Evolutionary conservation across 768 basidiomycete genomes (phyloP), one percentile per base, ranked within the genome.

Genomic region (Lentinus brumalis): DNA sequence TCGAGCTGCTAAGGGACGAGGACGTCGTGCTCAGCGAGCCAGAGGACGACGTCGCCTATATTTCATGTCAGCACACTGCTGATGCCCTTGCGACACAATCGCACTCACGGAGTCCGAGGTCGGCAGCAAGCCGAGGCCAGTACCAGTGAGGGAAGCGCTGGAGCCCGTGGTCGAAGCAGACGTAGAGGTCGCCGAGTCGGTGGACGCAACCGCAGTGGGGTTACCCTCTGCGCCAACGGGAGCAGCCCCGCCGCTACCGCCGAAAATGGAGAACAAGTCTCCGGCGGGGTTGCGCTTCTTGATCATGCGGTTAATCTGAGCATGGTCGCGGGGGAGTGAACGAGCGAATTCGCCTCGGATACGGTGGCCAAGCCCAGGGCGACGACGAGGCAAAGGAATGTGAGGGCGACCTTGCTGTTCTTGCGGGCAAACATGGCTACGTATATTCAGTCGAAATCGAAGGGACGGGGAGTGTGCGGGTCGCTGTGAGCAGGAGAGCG

Each of bases 341-440:
- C 32, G 73, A 75, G 62, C 76, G 74, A 60, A 77, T 80, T 75
- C 69, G 83, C 83, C 58, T 83, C 77, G 47, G 79, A 76, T 62
- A 79, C 73, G 65, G 80, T 68, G 54, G 72, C 71, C 68, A 84
- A 68, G 59, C 80, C 75, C 71, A 88, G 73, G 72, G 83, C 73
- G 64, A 83, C 78, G 69, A 86, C 65, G 72, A 74, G 83, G 70
- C 85, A 77, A 82, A 91, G 70, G 81, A 92, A 78, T 68, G 87
- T 83, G 77, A 88, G 76, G 66, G 79, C 75, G 70, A 83, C 69
- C 67, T 75, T 78, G 70, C 73, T 73, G 67, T 74, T 65, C 59
- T 74, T 80, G 67, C 78, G 74, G 65, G 76, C 67, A 69, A 81
- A 76, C 87, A 88, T 90, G 62, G 57, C 53, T 58, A 32, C 31